Base-by-base conservation (phyloP, 2,329 filamentous ascomycete genomes). In the Neurospora sp. region DNA sequence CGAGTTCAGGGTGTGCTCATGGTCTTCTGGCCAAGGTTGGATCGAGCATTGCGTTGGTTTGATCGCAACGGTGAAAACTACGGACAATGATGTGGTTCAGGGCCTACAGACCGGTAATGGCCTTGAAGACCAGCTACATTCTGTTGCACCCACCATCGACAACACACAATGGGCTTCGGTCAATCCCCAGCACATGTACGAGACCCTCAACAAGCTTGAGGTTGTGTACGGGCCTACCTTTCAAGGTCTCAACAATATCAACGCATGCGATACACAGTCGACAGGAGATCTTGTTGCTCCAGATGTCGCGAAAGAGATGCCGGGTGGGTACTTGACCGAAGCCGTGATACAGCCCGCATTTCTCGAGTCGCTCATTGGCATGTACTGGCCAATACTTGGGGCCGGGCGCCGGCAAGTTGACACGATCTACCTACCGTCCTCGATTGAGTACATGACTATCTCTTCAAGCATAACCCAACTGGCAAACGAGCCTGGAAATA, bases 41-140 rank as follows among this genome's bases (percentile, higher is more conserved):
- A 83, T 83, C 0, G 85, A 89, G 74, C 84, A 90, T 74, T 89
- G 86, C 75, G 80, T 82, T 67, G 85, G 85, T n/a, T 78, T 86
- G 2, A 79, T 88, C 10, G 77, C 80, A 6, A 80, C 84, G 3
- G 77, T 78, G 66, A 72, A 76, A 9, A 73, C 74, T 8, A 78
- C 82, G 13, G 71, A 75, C 1, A 82, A 84, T 71, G 80, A 81
- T 6, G 80, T 85, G 1, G 52, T 33, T 17, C 52, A 17, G 23
- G 52, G 23, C 52, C 13, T 33, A 17, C 23, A 62, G 23, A 33
- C 52, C 23, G 46, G 6, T 5, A 17, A 62, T 62, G 52, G 52
- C 52, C 33, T 62, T 62, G 52, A 28, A 62, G 80, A 83, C 67
- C 78, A 79, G 38, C 73, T 82, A 8, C 73, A 77, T 42, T 75